A percentile compares a stretch with the other conserved stretches of the same genome.
Evolutionary conservation across 2,329 filamentous ascomycete genomes (phyloP).

Genomic region (Phialocephala subalpina): DNA sequence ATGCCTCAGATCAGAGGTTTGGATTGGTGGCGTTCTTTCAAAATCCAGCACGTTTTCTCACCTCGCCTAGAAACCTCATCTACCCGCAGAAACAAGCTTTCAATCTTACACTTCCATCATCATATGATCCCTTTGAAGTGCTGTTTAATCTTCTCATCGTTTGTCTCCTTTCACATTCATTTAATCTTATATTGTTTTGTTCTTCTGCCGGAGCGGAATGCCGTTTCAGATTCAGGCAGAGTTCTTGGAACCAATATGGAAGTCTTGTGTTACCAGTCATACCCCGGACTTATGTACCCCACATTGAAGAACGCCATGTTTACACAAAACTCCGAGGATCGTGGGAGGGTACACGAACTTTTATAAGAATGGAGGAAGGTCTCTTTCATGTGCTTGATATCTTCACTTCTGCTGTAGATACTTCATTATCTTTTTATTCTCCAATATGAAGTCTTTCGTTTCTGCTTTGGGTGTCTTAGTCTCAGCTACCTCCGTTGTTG

Average conservation of each 20-base stretch:
- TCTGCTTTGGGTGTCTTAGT: conserved; percentile 28
- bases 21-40: neutral
- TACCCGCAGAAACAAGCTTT: conserved; percentile 12
- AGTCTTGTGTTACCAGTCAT: conserved; percentile 8
- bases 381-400: neutral
- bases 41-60: conserved; percentile 1
- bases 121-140: conserved; percentile 5
- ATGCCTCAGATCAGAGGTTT: neutral
- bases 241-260: conserved; percentile 1
- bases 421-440: neutral
- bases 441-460: conserved; percentile 32
- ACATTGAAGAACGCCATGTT: conserved; percentile 10
- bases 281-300: conserved; percentile 9
- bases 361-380: conserved; percentile 11
- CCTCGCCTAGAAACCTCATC: conserved; percentile 5
- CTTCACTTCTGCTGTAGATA: neutral
- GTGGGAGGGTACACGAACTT: conserved; percentile 2
- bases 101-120: neutral
- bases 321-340: conserved; percentile 13
- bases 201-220: conserved; percentile 2
- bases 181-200: conserved; percentile 8
- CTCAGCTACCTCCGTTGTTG: conserved; percentile 48
- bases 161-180: conserved; percentile 8
- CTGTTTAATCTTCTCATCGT: neutral
- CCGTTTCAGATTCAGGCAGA: conserved; percentile 16